Conservation (phyloP, 1,284 basidiomycete species). For the Fomitopsis pinicola region DNA sequence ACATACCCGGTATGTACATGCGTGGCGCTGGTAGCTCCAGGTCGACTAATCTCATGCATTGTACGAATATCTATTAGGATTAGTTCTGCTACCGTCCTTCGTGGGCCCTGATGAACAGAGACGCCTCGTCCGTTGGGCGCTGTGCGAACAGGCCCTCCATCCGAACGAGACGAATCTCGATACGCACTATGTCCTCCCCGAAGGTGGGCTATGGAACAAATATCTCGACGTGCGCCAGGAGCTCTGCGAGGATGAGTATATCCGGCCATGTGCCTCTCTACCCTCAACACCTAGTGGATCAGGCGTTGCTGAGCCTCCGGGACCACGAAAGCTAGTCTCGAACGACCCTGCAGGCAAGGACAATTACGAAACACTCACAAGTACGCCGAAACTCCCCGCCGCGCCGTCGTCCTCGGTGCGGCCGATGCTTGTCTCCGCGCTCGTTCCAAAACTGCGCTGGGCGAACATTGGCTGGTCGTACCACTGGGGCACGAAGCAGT, state of each 20-base stretch:
- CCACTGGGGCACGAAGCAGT: conserved; percentile 90
- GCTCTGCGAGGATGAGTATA: conserved; percentile 25
- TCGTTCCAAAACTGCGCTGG: conserved; percentile 81
- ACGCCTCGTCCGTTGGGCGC: conserved; percentile 62
- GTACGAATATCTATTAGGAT: conserved; percentile 44
- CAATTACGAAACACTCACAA: conserved; percentile 42
- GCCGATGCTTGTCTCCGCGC: conserved; percentile 40
- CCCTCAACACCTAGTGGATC: conserved; percentile 14
- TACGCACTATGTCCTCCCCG: conserved; percentile 75
- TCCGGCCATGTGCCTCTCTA: conserved; percentile 36
- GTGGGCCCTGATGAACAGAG: conserved; percentile 59
- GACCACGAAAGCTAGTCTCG: conserved; percentile 62
- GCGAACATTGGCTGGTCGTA: conserved; percentile 92
- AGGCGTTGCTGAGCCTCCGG: conserved; percentile 28
- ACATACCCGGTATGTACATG: conserved; percentile 48
- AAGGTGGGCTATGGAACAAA: conserved; percentile 69
- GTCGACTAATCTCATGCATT: not conserved
- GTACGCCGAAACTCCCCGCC: conserved; percentile 52
- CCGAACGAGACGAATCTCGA: conserved; percentile 89
- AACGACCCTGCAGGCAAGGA: conserved; percentile 56
- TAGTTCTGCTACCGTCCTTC: conserved; percentile 77
- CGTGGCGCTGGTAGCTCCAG: not conserved
- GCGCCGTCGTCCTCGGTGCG: conserved; percentile 52
- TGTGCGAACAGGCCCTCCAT: conserved; percentile 66
- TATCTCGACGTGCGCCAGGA: conserved; percentile 35